Percentiles rank a stretch among this genome's conserved stretches.
Evolutionary conservation across 768 basidiomycete species (phyloP).

Genomic region (Cyathus striatus): DNA sequence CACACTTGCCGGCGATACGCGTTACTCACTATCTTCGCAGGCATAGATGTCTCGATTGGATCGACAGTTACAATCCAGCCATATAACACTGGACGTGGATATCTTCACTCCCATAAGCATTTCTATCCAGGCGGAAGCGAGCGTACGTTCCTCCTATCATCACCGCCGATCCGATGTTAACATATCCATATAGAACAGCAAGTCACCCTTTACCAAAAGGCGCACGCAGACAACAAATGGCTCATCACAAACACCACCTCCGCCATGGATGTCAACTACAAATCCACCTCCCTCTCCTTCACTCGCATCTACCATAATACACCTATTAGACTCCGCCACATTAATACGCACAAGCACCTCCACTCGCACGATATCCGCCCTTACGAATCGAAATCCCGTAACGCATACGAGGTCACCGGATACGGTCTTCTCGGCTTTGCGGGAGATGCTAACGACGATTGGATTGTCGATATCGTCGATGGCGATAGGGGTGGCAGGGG

Average conservation of each 20-base stretch:
- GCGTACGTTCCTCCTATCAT: slow-evolving; percentile 42
- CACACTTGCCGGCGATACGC: slow-evolving; percentile 15
- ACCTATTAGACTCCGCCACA: slow-evolving; percentile 79
- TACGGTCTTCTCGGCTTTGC: slow-evolving; percentile 85
- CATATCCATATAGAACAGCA: slow-evolving; percentile 76
- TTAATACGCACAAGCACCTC: slow-evolving; percentile 75
- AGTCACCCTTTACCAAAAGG: slow-evolving; percentile 95
- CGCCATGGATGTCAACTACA: slow-evolving; percentile 48
- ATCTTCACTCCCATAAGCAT: slow-evolving; percentile 91
- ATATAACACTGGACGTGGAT: slow-evolving; percentile 97
- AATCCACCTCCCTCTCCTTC: slow-evolving; percentile 43
- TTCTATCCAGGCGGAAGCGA: slow-evolving; percentile 87
- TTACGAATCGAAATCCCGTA: slow-evolving; percentile 94
- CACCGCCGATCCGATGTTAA: slow-evolving; percentile 3
- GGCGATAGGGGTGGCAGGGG: slow-evolving; percentile 63
- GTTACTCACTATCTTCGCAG: too few relatives aligned
- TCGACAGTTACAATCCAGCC: slow-evolving; percentile 83
- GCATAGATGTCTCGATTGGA: slow-evolving; percentile 84
- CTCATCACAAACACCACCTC: slow-evolving; percentile 70
- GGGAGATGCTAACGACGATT: slow-evolving; percentile 93
- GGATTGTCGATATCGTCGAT: slow-evolving; percentile 87
- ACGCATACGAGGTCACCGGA: slow-evolving; percentile 96
- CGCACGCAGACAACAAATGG: slow-evolving; percentile 97
- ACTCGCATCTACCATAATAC: too few relatives aligned
- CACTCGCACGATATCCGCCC: slow-evolving; percentile 96